Base-by-base conservation (phyloP, 129 eudicot species). In the Gnaphalium uliginosum region DNA sequence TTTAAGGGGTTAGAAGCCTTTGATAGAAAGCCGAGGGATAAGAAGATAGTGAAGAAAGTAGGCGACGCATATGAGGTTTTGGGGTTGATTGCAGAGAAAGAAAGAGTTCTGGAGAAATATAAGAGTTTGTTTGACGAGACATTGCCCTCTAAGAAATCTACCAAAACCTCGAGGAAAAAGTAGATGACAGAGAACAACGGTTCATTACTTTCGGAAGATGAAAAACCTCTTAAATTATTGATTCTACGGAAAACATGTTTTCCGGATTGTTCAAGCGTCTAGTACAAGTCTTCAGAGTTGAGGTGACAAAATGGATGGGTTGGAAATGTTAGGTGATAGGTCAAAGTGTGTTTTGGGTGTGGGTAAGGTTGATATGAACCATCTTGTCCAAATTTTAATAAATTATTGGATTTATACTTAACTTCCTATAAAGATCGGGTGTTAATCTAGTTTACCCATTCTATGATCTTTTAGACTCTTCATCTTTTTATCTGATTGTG, bases 31-130 rank as follows among this genome's bases (percentile, higher is more conserved):
- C 97, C 97, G 9, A 85, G 85, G 9, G 95, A 86, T 64, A 91
- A 91, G 81, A 57, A 84, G 11, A 81, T 87, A 53, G 91, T 90
- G 80, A 79, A 80, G 92, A 94, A 82, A 73, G 96, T 94, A 22
- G 92, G 88, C 6, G 83, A 94, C 79, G 87, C 97, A 0, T 94
- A 89, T 89, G 96, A 86, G 76, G 0, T 88, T 82, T 77, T 88
- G 68, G 97, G 96, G 25, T 37, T 83, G 62, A 21, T 70, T 22
- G 92, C 78, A 50, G 90, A 89, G 81, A 91, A 89, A 82, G 92
- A 85, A 63, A 62, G 89, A 71, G 53, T 94, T 33, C 30, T 91
- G 84, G 84, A 87, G 78, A 94, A 91, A 80, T 91, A 89, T 58
- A 85, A 83, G 65, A 66, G 81, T 76, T 76, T 90, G 72, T 85